Base-by-base conservation (phyloP, 495 filamentous ascomycete species). In the Acidomyces sp. region DNA sequence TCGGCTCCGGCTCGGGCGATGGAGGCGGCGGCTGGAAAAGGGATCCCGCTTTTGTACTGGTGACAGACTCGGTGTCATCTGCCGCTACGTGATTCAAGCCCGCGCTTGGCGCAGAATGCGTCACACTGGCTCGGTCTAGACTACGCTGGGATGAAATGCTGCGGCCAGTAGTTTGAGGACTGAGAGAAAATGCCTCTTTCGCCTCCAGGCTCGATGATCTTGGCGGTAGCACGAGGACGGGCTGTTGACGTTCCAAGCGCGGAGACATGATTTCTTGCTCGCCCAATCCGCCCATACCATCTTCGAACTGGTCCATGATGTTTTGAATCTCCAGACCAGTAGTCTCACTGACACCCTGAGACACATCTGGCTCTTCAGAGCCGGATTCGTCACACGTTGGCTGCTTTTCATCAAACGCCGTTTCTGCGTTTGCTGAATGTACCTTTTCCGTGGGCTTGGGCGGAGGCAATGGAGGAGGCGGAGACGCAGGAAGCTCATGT, bases 1-100 rank as follows among this genome's bases (percentile, higher is more conserved):
- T 71, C 17, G 85, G 76, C 55, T 95, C 87, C 0, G 85, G 86
- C 45, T 93, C 86, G 4, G 93, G 92, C 18, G 78, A 78, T 1
- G 86, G 88, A 6, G 79, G 78, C 2, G 77, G 76, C 17, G 78
- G 80, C 38, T 80, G 75, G 37, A 69, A 64, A 39, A 77, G 68
- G n/a, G 78, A 66, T 11, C 37, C 38, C 4, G 48, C 31, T 31
- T 43, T 46, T 2, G 26, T 19, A 23, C 48, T 51, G 9, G 12
- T 19, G 10, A 74, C 57, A 30, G 69, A 57, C 15, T 65, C 57
- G 16, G 65, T 69, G 15, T 45, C 44, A 10, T 51, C 48, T 3
- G 51, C 28, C 11, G 27, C 36, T 16, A 19, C 33, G 19, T 40
- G 22, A 10, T 32, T 4, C 18, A 44, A 24, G 13, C 34, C 40